Evolutionary conservation across 1,139 yeast genomes (phyloP).

Genomic region (Diutina sp.): DNA sequence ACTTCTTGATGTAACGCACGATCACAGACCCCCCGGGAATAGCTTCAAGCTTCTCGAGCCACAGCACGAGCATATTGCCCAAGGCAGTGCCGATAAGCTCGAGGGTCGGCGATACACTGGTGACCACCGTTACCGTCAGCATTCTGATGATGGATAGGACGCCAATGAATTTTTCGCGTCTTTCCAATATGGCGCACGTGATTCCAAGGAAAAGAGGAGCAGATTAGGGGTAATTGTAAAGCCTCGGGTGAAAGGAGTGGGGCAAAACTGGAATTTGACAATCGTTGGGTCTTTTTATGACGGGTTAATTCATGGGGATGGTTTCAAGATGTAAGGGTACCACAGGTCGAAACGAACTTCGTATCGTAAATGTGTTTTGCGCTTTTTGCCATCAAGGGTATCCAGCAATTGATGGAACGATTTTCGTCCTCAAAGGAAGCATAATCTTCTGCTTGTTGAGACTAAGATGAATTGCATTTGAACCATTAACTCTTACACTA

Average conservation of each 20-base stretch:
- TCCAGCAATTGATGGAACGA: too few species aligned
- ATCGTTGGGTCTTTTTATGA: too few species aligned
- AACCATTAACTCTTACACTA: too few species aligned
- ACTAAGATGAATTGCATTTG: too few species aligned
- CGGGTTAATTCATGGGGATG: too few species aligned
- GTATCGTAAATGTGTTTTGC: too few species aligned
- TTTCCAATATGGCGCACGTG: neutral
- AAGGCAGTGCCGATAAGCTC: slow-evolving; percentile 1
- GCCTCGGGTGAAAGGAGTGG: neutral
- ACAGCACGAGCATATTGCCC: neutral
- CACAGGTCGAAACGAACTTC: too few species aligned
- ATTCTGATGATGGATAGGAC: neutral
- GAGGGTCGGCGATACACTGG: neutral
- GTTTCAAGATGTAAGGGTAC: too few species aligned
- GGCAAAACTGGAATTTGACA: too few species aligned
- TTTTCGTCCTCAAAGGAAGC: too few species aligned
- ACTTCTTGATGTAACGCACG: slow-evolving; percentile 69
- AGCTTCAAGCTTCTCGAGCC: slow-evolving; percentile 11
- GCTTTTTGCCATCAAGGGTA: too few species aligned
- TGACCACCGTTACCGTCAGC: slow-evolving; percentile 2
- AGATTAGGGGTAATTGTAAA: neutral
- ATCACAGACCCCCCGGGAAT: slow-evolving; percentile 78
- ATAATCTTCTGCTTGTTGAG: too few species aligned
- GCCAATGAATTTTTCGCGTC: neutral
- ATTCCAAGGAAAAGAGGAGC: neutral